Percentiles rank a stretch among this genome's conserved stretches.
These are phyloP conservation scores for Lenwebbia sp. DNA, from an alignment of 345 rosid species.

Conservation along the genomic window DNA sequence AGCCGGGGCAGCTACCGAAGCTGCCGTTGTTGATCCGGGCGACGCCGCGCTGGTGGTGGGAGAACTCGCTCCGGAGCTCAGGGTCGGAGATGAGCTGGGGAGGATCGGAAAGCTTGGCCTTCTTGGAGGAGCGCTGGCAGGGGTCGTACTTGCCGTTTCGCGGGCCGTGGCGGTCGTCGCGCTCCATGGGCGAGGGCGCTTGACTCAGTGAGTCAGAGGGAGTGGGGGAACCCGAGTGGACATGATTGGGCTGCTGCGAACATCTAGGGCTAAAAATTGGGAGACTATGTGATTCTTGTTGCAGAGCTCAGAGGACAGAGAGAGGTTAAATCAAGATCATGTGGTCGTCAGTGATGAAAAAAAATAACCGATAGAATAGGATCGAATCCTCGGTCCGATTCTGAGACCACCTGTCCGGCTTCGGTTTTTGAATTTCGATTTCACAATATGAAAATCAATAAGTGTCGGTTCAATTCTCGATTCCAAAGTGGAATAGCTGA, in stretches of 20 bases:
- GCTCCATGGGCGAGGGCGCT: neutral
- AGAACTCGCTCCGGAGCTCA: conserved; percentile 61
- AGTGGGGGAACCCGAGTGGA: neutral
- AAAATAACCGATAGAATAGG: too few relatives aligned
- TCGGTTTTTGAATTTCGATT: too few relatives aligned
- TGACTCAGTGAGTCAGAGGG: too few relatives aligned
- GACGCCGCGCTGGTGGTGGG: conserved; percentile 57
- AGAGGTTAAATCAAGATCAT: too few relatives aligned
- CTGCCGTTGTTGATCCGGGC: conserved; percentile 91
- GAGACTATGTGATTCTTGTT: too few relatives aligned
- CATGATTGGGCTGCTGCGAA: neutral
- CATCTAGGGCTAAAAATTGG: neutral
- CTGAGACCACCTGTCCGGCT: too few relatives aligned
- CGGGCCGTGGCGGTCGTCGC: neutral
- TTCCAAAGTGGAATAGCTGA: too few relatives aligned
- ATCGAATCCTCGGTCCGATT: too few relatives aligned
- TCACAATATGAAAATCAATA: too few relatives aligned
- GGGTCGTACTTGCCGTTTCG: neutral
- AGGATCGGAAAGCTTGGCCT: neutral
- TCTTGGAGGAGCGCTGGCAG: neutral
- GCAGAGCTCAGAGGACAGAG: too few relatives aligned
- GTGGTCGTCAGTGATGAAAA: too few relatives aligned
- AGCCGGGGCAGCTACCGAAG: conserved; percentile 73
- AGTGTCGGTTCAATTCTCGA: too few relatives aligned
- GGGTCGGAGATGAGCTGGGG: conserved; percentile 10